Percentiles rank a stretch among this genome's conserved stretches.
Conservation (phyloP, 805 yeast genomes). For the Yarrowia sp. region DNA sequence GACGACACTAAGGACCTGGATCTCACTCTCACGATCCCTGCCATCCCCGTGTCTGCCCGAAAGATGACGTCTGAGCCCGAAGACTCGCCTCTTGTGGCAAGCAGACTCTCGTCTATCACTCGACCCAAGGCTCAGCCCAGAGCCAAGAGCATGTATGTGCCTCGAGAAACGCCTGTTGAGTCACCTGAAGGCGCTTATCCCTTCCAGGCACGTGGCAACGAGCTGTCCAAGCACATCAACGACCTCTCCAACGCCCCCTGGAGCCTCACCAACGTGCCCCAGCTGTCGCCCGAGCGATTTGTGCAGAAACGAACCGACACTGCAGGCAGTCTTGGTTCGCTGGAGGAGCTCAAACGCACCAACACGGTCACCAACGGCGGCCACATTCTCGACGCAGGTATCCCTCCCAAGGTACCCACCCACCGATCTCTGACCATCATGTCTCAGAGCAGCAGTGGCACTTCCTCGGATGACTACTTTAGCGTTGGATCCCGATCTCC, state of each 20-base stretch:
- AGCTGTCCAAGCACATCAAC: conserved; percentile 20
- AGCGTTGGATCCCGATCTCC: conserved; percentile 18
- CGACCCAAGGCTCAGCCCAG: conserved; percentile 1
- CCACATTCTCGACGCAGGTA: conserved; percentile 44
- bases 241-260: conserved; percentile 10
- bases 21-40: conserved; percentile 19
- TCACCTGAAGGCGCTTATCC: conserved; percentile 4
- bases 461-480: conserved; percentile 20
- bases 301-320: conserved; percentile 10
- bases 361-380: conserved; percentile 19
- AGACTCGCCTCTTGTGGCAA: conserved; percentile 28
- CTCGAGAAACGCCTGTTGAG: conserved; percentile 3
- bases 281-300: conserved; percentile 13
- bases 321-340: conserved; percentile 19
- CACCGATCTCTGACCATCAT: conserved; percentile 40
- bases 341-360: conserved; percentile 25
- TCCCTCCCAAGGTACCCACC: conserved; percentile 46
- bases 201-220: conserved; percentile 23
- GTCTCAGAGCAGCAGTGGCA: conserved; percentile 32
- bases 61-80: conserved; percentile 31
- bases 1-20: conserved; percentile 4
- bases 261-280: conserved; percentile 12
- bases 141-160: conserved; percentile 36
- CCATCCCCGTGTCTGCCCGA: conserved; percentile 24
- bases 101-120: conserved; percentile 21